Evolutionary conservation across 176 grass and related monocot species (phyloP), one percentile per base, ranked within the genome.

Genomic region (Puya raimondii): DNA sequence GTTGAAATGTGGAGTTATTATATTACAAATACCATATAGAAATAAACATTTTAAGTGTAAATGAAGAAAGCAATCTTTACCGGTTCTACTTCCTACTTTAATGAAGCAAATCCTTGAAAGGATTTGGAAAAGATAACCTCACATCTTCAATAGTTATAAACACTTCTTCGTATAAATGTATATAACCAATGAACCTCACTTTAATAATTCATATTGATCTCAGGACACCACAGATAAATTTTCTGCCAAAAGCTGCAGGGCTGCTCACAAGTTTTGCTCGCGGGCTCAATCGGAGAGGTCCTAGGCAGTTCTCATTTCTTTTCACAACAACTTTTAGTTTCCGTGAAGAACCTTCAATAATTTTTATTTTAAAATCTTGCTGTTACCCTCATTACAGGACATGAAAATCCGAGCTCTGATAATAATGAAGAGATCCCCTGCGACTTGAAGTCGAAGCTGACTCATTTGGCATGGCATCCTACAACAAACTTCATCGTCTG

Each of bases 391-490:
- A 17, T 67, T 14, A 15, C 74, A 76, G 74, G 65, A 58, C 74
- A 54, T 49, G 74, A 76, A 22, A 76, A 49, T 76, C 10, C 65
- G 48, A 68, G 29, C 33, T 42, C 7, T 49, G 50, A 68, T 9
- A 47, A 21, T 15, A 49, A 11, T 0, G 33, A 57, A 10, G 74
- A 76, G 10, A 23, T 76, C 26, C n/a, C 64, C 1, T 76, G 64
- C 2, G 65, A 76, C 18, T 68, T 76, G 2, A 49, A 59, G 22
- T 76, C 74, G 7, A 76, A 76, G 49, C 11, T 58, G 65, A 23
- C 48, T 33, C 74, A 68, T 68, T 61, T 69, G 74, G 74, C 74
- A 11, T 76, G 74, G 74, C 74, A 76, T 59, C 74, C 74, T 58
- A 49, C 74, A 25, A n/a, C 50, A 76, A 68, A 57, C 65, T 58